These are phyloP conservation scores for Citrus inodora DNA, from an alignment of 345 rosid species.

Conservation along the genomic window DNA sequence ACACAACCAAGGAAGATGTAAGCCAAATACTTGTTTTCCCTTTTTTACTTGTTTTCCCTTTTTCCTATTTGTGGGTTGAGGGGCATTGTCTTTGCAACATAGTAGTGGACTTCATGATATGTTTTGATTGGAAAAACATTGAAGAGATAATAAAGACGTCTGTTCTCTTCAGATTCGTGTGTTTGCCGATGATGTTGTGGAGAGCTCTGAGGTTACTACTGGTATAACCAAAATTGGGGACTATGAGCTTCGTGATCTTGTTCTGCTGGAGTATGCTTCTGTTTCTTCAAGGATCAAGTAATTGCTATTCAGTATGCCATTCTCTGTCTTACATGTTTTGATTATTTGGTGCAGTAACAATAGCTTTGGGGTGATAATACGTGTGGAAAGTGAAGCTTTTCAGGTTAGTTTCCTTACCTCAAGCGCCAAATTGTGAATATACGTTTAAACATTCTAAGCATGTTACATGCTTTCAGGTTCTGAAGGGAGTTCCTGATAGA, in stretches of 20 bases:
- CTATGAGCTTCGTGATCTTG: constrained; percentile 96
- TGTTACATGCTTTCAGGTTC: constrained; percentile 45
- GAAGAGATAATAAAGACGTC: neutral
- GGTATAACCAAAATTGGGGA: constrained; percentile 86
- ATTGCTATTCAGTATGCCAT: neutral
- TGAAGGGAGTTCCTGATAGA: constrained; percentile 92
- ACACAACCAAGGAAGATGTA: constrained; percentile 94
- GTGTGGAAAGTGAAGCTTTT: constrained; percentile 95
- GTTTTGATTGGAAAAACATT: neutral
- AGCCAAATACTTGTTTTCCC: constrained; percentile 20
- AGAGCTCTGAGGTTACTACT: constrained; percentile 94
- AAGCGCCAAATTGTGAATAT: neutral
- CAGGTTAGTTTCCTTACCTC: constrained; percentile 45
- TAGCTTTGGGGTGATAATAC: constrained; percentile 91
- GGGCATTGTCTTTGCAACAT: neutral
- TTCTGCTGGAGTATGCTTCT: constrained; percentile 74
- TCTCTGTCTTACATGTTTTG: constrained; percentile 15
- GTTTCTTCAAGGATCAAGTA: constrained; percentile 5
- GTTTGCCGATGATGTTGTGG: constrained; percentile 94
- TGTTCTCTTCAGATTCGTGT: constrained; percentile 66
- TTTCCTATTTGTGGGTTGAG: neutral
- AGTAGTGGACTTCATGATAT: neutral
- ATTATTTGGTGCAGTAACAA: constrained; percentile 53
- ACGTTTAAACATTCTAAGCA: neutral
- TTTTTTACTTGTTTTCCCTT: too few relatives aligned